phyloP scores from a whole-genome alignment of 2,329 filamentous ascomycete genomes.

The Ophiocordyceps australis region DNA sequence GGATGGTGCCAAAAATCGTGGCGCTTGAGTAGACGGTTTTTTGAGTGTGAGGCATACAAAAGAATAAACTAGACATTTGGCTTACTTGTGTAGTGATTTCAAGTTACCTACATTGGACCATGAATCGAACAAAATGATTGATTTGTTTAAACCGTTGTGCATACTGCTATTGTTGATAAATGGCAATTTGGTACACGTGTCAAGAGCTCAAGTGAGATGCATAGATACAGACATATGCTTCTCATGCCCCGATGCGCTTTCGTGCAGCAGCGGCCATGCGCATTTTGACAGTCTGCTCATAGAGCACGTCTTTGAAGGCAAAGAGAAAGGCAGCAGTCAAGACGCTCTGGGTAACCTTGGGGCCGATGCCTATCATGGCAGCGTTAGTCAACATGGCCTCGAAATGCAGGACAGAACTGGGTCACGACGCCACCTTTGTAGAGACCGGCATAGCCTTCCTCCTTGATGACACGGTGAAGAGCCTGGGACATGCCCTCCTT shows the following conservation, averaged over 20 bases:
- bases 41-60: too few species aligned
- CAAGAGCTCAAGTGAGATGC: too few species aligned
- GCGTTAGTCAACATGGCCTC: too few species aligned
- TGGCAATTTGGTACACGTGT: too few species aligned
- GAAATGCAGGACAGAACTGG: too few species aligned
- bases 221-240: too few species aligned
- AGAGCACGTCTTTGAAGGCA: slow-evolving; percentile 93
- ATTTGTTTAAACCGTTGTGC: too few species aligned
- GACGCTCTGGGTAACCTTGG: slow-evolving; percentile 94
- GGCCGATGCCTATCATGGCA: slow-evolving; percentile 92
- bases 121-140: too few species aligned
- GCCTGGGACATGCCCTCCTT: slow-evolving; percentile 67
- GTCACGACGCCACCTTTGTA: slow-evolving; percentile 97
- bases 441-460: slow-evolving; percentile 82
- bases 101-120: too few species aligned
- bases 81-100: too few species aligned
- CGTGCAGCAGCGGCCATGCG: slow-evolving; percentile 26
- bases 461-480: slow-evolving; percentile 60
- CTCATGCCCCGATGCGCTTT: slow-evolving; percentile 19
- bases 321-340: slow-evolving; percentile 92
- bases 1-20: slow-evolving; percentile 38
- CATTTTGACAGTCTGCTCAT: slow-evolving; percentile 59
- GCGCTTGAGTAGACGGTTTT: slow-evolving; percentile 1
- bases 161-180: too few species aligned
- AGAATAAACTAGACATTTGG: too few species aligned